A percentile compares a stretch with the other conserved stretches of the same genome.
Conservation (phyloP, 441 rosid genomes). For the Pelargonium cotyledonis region DNA sequence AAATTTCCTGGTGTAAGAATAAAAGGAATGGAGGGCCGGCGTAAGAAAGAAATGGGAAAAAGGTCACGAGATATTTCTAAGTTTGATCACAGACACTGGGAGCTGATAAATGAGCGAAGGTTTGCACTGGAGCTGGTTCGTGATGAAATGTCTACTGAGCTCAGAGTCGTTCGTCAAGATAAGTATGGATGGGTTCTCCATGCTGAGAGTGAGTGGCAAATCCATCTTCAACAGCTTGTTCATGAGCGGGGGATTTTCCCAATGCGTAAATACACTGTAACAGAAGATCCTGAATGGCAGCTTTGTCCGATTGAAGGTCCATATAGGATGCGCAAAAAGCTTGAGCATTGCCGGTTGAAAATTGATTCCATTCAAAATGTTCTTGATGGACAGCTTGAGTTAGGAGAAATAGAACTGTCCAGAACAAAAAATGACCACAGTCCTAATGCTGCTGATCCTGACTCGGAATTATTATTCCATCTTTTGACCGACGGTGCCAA, state of each 20-base stretch:
- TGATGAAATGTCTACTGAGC: slow-evolving; percentile 97
- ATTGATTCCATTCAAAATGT: slow-evolving; percentile 86
- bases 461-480: slow-evolving; percentile 53
- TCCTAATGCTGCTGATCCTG: slow-evolving; percentile 55
- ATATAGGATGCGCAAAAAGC: slow-evolving; percentile 99
- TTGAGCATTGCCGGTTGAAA: slow-evolving; percentile 78
- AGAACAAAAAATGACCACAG: slow-evolving; percentile 52
- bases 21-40: slow-evolving; percentile 92
- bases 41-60: slow-evolving; percentile 91
- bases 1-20: slow-evolving; percentile 99
- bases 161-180: slow-evolving; percentile 98
- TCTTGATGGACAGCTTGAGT: slow-evolving; percentile 69
- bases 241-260: slow-evolving; percentile 99
- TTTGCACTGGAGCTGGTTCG: slow-evolving; percentile 95
- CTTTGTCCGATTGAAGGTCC: slow-evolving; percentile 99
- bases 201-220: slow-evolving; percentile 99
- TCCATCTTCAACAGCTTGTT: slow-evolving; percentile 95
- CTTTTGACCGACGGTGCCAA: slow-evolving; percentile 40
- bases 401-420: slow-evolving; percentile 57
- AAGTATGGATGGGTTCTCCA: slow-evolving; percentile 99
- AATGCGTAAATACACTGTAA: slow-evolving; percentile 46
- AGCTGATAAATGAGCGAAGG: slow-evolving; percentile 91
- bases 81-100: slow-evolving; percentile 89
- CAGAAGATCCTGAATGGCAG: slow-evolving; percentile 93
- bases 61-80: slow-evolving; percentile 78